These are phyloP conservation scores for Tuber magnatum DNA, from an alignment of 495 filamentous ascomycete genomes.

Conservation along the genomic window DNA sequence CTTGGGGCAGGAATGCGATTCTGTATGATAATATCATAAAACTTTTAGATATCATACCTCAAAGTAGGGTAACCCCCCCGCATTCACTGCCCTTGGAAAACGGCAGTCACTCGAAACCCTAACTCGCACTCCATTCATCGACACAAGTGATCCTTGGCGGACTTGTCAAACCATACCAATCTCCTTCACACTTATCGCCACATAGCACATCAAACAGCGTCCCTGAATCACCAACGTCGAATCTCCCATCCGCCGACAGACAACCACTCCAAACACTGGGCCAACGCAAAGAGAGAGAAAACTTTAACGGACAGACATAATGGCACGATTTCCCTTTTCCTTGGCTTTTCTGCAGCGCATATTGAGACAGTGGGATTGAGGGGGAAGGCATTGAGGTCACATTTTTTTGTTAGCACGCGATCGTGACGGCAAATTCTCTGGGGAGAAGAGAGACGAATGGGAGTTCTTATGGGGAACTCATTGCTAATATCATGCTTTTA, in stretches of 20 bases:
- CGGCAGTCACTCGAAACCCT: slow-evolving; percentile 31
- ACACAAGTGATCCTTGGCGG: slow-evolving; percentile 17
- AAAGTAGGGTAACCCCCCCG: background rate
- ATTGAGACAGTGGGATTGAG: background rate
- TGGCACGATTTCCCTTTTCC: slow-evolving; percentile 24
- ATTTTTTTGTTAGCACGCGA: background rate
- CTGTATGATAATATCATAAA: too few relatives aligned
- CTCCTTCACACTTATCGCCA: slow-evolving; percentile 17
- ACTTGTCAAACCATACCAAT: slow-evolving; percentile 11
- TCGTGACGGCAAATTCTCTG: background rate
- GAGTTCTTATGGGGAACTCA: background rate
- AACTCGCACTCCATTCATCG: slow-evolving; percentile 17
- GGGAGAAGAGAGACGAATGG: background rate
- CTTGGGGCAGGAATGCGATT: too few relatives aligned
- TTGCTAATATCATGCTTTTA: slow-evolving; percentile 41
- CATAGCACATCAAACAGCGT: slow-evolving; percentile 9
- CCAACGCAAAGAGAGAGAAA: slow-evolving; percentile 16
- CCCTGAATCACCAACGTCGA: slow-evolving; percentile 26
- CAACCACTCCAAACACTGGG: slow-evolving; percentile 8
- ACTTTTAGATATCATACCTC: background rate
- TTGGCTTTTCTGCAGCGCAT: background rate
- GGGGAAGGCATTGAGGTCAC: background rate
- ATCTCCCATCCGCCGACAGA: slow-evolving; percentile 13
- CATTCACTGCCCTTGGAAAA: background rate
- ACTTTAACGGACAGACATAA: slow-evolving; percentile 21